Percentiles rank a stretch among this genome's conserved stretches.
phyloP scores from a whole-genome alignment of 192 early-diverging fungal genomes.

The Coemansia sp. region DNA sequence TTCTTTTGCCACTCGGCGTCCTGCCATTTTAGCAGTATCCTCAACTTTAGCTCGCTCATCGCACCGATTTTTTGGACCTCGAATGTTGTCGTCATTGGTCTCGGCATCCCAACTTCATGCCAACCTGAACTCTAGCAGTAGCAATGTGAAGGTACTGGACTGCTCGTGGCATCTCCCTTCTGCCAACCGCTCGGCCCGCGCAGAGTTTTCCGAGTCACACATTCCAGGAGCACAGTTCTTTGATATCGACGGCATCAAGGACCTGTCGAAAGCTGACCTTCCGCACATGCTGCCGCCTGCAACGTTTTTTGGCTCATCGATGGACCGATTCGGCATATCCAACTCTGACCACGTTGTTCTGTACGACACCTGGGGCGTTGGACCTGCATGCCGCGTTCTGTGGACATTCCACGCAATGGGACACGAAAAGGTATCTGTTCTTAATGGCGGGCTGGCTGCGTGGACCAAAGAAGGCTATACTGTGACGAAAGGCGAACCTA shows the following conservation, averaged over 20 bases:
- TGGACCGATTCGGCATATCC: slow-evolving; percentile 69
- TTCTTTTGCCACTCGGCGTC: not conserved
- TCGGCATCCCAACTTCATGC: slow-evolving; percentile 60
- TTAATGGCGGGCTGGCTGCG: slow-evolving; percentile 84
- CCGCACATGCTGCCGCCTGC: slow-evolving; percentile 92
- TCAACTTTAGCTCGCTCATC: not conserved
- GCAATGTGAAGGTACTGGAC: slow-evolving; percentile 73
- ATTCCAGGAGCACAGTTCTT: slow-evolving; percentile 78
- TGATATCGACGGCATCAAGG: slow-evolving; percentile 85
- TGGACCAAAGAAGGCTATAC: slow-evolving; percentile 60
- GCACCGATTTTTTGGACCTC: slow-evolving; percentile 2
- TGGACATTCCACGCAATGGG: slow-evolving; percentile 92
- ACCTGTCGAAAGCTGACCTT: slow-evolving; percentile 57
- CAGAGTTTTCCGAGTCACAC: slow-evolving; percentile 68
- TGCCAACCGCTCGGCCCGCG: slow-evolving; percentile 59
- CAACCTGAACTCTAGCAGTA: slow-evolving; percentile 37
- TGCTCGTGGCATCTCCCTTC: slow-evolving; percentile 91
- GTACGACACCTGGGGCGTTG: slow-evolving; percentile 81
- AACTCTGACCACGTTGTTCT: slow-evolving; percentile 83
- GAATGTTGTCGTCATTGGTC: slow-evolving; percentile 15
- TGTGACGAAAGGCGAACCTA: slow-evolving; percentile 28
- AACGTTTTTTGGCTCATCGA: slow-evolving; percentile 66
- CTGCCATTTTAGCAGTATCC: not conserved
- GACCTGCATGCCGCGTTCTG: slow-evolving; percentile 82
- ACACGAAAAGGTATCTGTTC: slow-evolving; percentile 79